These are phyloP conservation scores for Arthroderma uncinatum DNA, from an alignment of 2,329 filamentous ascomycete genomes.

Conservation along the genomic window DNA sequence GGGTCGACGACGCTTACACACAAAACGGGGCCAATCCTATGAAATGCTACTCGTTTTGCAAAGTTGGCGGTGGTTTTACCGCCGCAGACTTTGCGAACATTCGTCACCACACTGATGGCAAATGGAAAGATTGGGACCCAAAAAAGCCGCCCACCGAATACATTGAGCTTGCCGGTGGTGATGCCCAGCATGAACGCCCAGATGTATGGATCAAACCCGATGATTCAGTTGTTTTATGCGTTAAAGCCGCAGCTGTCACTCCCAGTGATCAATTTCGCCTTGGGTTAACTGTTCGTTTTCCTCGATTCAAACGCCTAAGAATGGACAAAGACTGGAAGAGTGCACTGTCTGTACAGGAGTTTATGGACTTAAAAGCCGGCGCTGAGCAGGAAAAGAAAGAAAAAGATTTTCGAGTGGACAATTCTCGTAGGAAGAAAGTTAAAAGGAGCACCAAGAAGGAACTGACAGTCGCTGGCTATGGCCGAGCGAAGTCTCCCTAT, in stretches of 20 bases:
- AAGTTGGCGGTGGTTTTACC: constrained; percentile 87
- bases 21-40: constrained; percentile 47
- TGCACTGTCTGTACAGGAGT: constrained; percentile 67
- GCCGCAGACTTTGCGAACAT: constrained; percentile 76
- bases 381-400: constrained; percentile 61
- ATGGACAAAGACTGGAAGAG: constrained; percentile 76
- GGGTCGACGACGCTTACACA: constrained; percentile 59
- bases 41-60: constrained; percentile 90
- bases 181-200: constrained; percentile 63
- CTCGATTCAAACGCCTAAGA: constrained; percentile 70
- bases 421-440: constrained; percentile 51
- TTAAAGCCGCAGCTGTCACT: constrained; percentile 74
- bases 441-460: constrained; percentile 52
- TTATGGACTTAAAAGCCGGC: constrained; percentile 56
- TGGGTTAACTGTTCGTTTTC: constrained; percentile 73
- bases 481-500: constrained; percentile 38
- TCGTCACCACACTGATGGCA: constrained; percentile 72
- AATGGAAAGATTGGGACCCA: constrained; percentile 78
- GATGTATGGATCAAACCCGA: constrained; percentile 88
- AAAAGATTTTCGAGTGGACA: constrained; percentile 63
- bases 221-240: constrained; percentile 75
- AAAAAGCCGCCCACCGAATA: constrained; percentile 64
- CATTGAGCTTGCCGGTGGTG: constrained; percentile 70
- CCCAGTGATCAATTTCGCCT: constrained; percentile 67
- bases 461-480: constrained; percentile 63